phyloP scores from a whole-genome alignment of 2,329 filamentous ascomycete species.

The Escovopsis sp. region DNA sequence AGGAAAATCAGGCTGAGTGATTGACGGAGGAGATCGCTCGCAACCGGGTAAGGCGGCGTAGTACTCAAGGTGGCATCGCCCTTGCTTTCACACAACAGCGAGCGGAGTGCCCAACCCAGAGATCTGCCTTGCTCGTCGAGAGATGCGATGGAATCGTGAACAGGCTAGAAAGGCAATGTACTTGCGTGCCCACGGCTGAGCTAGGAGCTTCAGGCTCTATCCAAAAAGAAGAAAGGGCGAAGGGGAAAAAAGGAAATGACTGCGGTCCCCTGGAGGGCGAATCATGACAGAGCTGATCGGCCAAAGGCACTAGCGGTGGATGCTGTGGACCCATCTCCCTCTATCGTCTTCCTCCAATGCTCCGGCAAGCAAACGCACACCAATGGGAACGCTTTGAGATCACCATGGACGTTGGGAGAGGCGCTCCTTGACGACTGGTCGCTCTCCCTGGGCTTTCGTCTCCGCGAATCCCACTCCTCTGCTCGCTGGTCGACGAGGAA shows the following conservation, averaged over 20 bases:
- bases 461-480: constrained; percentile 73
- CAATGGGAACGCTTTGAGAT: constrained; percentile 95
- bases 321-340: constrained; percentile 65
- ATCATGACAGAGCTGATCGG: constrained; percentile 14
- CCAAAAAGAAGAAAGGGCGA: not conserved
- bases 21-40: no score
- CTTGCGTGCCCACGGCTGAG: not conserved
- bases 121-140: not conserved
- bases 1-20: no score
- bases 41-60: not conserved
- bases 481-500: constrained; percentile 68
- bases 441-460: constrained; percentile 73
- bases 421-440: constrained; percentile 46
- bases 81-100: not conserved
- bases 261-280: not conserved
- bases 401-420: constrained; percentile 52
- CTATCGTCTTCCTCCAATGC: constrained; percentile 94
- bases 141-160: not conserved
- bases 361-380: constrained; percentile 92
- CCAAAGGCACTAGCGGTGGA: constrained; percentile 32
- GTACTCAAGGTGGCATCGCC: not conserved
- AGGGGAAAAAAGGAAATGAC: no score
- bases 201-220: not conserved
- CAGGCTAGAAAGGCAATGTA: not conserved
- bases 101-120: not conserved